These are phyloP conservation scores for Aspergillus transmontanensis DNA, from an alignment of 2,329 filamentous ascomycete genomes.

Conservation along the genomic window DNA sequence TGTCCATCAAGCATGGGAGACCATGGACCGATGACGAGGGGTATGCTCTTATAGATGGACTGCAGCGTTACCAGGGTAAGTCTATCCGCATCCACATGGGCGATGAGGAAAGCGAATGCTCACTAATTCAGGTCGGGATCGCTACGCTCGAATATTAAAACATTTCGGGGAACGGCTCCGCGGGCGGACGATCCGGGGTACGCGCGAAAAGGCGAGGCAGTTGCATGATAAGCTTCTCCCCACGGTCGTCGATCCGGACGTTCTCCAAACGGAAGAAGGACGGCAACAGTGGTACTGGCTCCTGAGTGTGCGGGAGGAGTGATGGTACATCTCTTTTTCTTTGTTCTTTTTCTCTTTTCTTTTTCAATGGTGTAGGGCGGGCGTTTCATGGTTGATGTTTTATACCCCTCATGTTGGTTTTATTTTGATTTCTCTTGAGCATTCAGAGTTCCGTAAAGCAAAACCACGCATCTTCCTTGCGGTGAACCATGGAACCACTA, in stretches of 20 bases:
- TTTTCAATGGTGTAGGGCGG: not conserved
- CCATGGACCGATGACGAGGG: constrained; percentile 29
- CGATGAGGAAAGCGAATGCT: not conserved
- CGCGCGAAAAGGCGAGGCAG: constrained; percentile 22
- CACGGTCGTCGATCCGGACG: constrained; percentile 8
- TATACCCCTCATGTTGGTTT: not conserved
- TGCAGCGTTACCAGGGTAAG: constrained; percentile 26
- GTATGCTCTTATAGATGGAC: constrained; percentile 26
- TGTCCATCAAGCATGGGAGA: not conserved
- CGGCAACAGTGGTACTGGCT: constrained; percentile 26
- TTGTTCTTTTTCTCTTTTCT: not conserved
- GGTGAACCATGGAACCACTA: constrained; percentile 30
- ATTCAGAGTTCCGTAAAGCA: not conserved
- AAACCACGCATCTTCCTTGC: not conserved
- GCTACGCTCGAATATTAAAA: constrained; percentile 29
- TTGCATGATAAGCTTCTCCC: constrained; percentile 11
- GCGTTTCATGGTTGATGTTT: not conserved
- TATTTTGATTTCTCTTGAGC: not conserved
- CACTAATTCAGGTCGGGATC: constrained; percentile 17
- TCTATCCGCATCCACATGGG: not conserved
- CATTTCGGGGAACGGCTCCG: constrained; percentile 16
- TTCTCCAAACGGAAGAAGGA: constrained; percentile 21
- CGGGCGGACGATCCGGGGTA: constrained; percentile 19
- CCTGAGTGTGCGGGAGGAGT: constrained; percentile 16
- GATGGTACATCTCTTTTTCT: not conserved